Conservation (phyloP, 2,329 filamentous ascomycete genomes). For the Ilyonectria destructans region DNA sequence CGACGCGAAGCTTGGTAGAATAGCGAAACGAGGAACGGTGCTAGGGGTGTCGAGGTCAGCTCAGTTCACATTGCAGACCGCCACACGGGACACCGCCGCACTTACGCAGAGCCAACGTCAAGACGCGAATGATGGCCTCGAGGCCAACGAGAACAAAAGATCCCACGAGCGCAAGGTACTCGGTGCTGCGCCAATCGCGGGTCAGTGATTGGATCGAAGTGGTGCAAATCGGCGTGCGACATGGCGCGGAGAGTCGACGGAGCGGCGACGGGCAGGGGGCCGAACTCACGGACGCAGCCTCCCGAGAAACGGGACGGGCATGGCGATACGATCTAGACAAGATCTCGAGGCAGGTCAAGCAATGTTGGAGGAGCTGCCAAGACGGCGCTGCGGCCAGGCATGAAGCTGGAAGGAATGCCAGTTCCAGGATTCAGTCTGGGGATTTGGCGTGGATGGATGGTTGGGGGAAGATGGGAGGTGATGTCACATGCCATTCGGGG, state of each 20-base stretch:
- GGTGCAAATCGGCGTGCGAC: constrained; percentile 22
- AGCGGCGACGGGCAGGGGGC: constrained; percentile 9
- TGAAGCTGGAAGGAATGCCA: constrained; percentile 24
- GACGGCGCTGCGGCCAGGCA: constrained; percentile 23
- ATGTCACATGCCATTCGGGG: constrained; percentile 51
- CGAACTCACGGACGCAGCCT: constrained; percentile 66
- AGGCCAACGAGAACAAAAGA: constrained; percentile 88
- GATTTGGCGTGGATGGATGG: constrained; percentile 19
- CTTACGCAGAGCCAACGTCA: constrained; percentile 91
- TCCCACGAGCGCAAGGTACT: constrained; percentile 89
- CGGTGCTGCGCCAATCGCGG: constrained; percentile 68
- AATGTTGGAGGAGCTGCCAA: constrained; percentile 12
- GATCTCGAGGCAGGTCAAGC: constrained; percentile 9
- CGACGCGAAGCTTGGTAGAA: constrained; percentile 87
- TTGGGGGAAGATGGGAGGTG: constrained; percentile 32
- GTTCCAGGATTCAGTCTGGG: constrained; percentile 17
- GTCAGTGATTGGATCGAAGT: constrained; percentile 38
- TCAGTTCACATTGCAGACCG: constrained; percentile 32
- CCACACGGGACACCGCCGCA: constrained; percentile 36
- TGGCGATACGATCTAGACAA: constrained; percentile 49
- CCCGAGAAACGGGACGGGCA: constrained; percentile 70
- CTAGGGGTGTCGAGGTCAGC: constrained; percentile 60
- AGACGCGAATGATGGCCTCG: constrained; percentile 86
- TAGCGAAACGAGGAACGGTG: constrained; percentile 84
- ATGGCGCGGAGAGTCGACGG: constrained; percentile 14